These are phyloP conservation scores for Fragosphaeria purpurea DNA, from an alignment of 2,329 filamentous ascomycete species.

Conservation along the genomic window DNA sequence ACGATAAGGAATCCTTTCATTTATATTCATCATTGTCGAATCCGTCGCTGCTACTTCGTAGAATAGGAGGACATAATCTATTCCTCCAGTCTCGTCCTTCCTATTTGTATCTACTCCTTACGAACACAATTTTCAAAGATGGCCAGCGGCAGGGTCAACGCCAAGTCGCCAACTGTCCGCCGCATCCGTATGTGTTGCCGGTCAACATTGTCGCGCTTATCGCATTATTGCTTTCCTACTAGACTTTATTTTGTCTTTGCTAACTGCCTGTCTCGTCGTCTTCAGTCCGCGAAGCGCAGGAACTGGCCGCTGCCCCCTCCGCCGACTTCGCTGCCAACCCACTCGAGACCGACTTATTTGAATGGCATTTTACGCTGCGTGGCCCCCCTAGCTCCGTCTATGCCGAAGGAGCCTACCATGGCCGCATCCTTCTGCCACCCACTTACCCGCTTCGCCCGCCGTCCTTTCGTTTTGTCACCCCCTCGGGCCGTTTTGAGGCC, in stretches of 20 bases:
- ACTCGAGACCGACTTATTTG: conserved; percentile 82
- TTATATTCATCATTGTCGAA: too few species aligned
- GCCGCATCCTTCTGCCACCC: conserved; percentile 81
- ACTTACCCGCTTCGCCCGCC: conserved; percentile 88
- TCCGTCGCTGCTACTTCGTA: too few species aligned
- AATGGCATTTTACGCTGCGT: conserved; percentile 98
- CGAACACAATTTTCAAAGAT: conserved; percentile 16
- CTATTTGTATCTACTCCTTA: too few species aligned
- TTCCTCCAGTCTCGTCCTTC: too few species aligned
- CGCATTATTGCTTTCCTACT: background rate
- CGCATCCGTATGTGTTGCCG: conserved; percentile 53
- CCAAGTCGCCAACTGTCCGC: conserved; percentile 74
- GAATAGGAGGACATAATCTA: too few species aligned
- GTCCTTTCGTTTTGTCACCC: conserved; percentile 90
- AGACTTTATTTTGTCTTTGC: conserved; percentile 15
- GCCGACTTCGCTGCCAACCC: conserved; percentile 79
- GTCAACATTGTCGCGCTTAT: too few species aligned
- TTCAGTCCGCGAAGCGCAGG: conserved; percentile 78
- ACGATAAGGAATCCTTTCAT: too few species aligned
- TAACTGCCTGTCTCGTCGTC: conserved; percentile 16
- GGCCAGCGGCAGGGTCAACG: conserved; percentile 47
- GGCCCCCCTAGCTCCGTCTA: conserved; percentile 78
- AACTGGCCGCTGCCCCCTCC: conserved; percentile 70
- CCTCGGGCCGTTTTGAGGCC: conserved; percentile 84
- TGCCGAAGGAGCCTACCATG: conserved; percentile 80